Evolutionary conservation across 352 stramenopile species (phyloP).

Genomic region (Thraustotheca clavata): DNA sequence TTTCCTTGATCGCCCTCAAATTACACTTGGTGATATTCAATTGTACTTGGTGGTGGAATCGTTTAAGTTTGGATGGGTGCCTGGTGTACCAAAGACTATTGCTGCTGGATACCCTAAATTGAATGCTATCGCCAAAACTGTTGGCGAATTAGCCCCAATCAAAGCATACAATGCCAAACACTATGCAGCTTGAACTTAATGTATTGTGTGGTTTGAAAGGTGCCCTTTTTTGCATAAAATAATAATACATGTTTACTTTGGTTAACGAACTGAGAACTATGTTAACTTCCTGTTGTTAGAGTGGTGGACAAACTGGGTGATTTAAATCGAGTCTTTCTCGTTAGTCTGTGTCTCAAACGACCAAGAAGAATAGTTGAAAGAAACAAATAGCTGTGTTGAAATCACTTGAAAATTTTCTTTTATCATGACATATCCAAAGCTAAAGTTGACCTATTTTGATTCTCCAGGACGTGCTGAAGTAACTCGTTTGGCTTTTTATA

Average conservation of each 20-base stretch:
- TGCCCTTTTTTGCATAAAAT: no score
- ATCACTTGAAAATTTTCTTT: no score
- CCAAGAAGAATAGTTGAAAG: no score
- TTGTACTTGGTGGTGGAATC: slow-evolving; percentile 27
- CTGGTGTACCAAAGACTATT: background rate
- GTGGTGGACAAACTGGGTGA: no score
- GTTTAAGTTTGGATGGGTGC: background rate
- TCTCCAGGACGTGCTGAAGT: slow-evolving; percentile 39
- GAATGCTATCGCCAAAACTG: background rate
- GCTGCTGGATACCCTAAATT: background rate
- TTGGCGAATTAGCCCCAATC: background rate
- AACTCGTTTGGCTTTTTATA: slow-evolving; percentile 38
- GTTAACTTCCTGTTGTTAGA: no score
- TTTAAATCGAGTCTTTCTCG: no score
- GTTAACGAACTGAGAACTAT: no score
- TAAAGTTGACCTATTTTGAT: slow-evolving; percentile 55
- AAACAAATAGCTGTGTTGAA: no score
- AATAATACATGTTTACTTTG: no score
- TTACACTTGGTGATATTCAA: slow-evolving; percentile 44
- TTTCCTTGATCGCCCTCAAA: slow-evolving; percentile 24
- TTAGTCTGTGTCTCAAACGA: no score
- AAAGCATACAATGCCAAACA: slow-evolving; percentile 4
- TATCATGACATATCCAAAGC: background rate
- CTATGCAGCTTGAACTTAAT: no score
- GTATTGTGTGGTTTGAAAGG: no score